Percentiles rank a stretch among this genome's conserved stretches.
These are phyloP conservation scores for Suillus americanus DNA, from an alignment of 768 basidiomycete species.

Conservation along the genomic window DNA sequence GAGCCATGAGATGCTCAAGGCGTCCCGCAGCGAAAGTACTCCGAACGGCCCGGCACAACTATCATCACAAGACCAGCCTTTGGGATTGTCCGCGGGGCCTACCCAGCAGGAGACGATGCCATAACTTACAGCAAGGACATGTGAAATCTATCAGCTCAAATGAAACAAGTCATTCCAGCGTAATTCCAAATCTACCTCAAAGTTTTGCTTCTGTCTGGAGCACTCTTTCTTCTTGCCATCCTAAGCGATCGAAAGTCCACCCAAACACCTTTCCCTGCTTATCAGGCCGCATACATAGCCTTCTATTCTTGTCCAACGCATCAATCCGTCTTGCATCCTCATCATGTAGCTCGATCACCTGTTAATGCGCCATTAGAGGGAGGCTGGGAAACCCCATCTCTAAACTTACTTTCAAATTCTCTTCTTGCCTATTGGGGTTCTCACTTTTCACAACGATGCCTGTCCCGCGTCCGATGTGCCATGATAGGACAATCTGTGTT, in stretches of 20 bases:
- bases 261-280: slow-evolving; percentile 37
- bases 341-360: slow-evolving; percentile 32
- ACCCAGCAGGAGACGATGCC: neutral
- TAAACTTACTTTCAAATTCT: slow-evolving; percentile 45
- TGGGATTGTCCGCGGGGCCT: slow-evolving; percentile 1
- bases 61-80: slow-evolving; percentile 1
- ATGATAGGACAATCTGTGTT: slow-evolving; percentile 55
- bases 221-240: slow-evolving; percentile 36
- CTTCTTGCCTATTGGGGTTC: slow-evolving; percentile 45
- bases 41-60: neutral
- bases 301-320: slow-evolving; percentile 32
- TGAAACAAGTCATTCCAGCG: neutral
- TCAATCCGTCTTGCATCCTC: slow-evolving; percentile 35
- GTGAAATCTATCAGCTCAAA: neutral
- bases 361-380: neutral
- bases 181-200: neutral
- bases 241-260: slow-evolving; percentile 45
- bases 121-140: neutral
- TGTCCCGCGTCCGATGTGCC: slow-evolving; percentile 54
- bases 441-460: slow-evolving; percentile 56
- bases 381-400: neutral
- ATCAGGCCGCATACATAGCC: slow-evolving; percentile 28
- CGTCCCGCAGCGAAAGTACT: neutral
- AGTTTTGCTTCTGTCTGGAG: slow-evolving; percentile 2
- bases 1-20: neutral